Percentiles rank a stretch among this genome's conserved stretches.
phyloP scores from a whole-genome alignment of 192 early-diverging fungal genomes.

The Coemansia sp. region DNA sequence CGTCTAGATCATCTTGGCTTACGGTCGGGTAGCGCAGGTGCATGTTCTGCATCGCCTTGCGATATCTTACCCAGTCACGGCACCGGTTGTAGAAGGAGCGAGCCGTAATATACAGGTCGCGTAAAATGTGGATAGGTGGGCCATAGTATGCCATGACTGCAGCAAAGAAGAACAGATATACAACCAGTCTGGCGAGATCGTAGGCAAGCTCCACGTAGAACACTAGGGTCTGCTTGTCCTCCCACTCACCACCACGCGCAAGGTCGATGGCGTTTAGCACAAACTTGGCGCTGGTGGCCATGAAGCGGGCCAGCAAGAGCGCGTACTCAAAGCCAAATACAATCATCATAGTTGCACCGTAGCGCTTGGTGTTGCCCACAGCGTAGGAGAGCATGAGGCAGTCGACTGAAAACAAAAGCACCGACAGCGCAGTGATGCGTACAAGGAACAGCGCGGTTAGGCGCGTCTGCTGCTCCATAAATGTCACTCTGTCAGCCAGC shows the following conservation, averaged over 20 bases:
- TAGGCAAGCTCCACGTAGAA: constrained; percentile 90
- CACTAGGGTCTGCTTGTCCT: constrained; percentile 89
- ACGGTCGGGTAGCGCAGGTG: constrained; percentile 94
- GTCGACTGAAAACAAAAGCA: constrained; percentile 72
- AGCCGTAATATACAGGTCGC: constrained; percentile 94
- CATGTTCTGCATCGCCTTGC: constrained; percentile 96
- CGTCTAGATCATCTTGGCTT: constrained; percentile 75
- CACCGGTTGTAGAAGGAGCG: constrained; percentile 91
- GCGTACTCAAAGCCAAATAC: constrained; percentile 99
- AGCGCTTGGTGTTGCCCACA: constrained; percentile 62
- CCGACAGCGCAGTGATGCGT: constrained; percentile 30
- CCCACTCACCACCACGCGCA: constrained; percentile 76
- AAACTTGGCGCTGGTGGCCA: constrained; percentile 83
- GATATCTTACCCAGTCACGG: constrained; percentile 87
- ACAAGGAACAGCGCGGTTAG: constrained; percentile 38
- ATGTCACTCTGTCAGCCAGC: constrained; percentile 87
- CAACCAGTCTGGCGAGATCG: constrained; percentile 89
- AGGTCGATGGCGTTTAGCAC: constrained; percentile 86
- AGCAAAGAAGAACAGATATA: constrained; percentile 88
- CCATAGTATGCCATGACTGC: constrained; percentile 84
- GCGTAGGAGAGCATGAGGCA: constrained; percentile 76
- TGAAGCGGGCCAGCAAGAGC: constrained; percentile 78
- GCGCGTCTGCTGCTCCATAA: constrained; percentile 60
- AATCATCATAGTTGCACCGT: constrained; percentile 91
- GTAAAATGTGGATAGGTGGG: constrained; percentile 93